Percentiles rank a stretch among this genome's conserved stretches.
Conservation (phyloP, 192 early-diverging fungal species). For the Paraglomus brasilianum region DNA sequence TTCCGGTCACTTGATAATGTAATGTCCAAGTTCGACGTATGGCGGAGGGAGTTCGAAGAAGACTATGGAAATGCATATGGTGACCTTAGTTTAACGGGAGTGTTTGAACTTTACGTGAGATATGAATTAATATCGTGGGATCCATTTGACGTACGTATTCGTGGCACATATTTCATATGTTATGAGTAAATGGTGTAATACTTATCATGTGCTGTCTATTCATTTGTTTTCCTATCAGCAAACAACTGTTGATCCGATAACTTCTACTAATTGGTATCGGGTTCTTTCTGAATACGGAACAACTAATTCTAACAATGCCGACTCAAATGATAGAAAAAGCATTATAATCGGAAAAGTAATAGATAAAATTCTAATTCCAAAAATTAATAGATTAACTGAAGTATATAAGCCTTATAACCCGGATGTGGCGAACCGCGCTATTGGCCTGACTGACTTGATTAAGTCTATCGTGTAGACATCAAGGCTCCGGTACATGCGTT, state of each 20-base stretch:
- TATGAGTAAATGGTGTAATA: background rate
- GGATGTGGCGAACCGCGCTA: too few relatives aligned
- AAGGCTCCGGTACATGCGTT: too few relatives aligned
- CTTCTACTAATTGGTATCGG: slow-evolving; percentile 5
- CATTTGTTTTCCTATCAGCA: background rate
- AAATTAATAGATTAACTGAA: too few relatives aligned
- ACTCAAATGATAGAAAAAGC: slow-evolving; percentile 1
- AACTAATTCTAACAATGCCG: background rate
- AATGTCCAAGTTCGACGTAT: slow-evolving; percentile 49
- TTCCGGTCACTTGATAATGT: slow-evolving; percentile 46
- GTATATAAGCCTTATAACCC: too few relatives aligned
- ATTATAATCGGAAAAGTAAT: slow-evolving; percentile 13
- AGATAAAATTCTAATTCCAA: slow-evolving; percentile 21
- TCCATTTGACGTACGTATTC: slow-evolving; percentile 41
- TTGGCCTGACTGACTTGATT: too few relatives aligned
- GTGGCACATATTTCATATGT: too few relatives aligned
- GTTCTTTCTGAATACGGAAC: background rate
- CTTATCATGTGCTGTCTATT: background rate
- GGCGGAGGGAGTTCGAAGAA: slow-evolving; percentile 49
- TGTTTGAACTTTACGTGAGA: slow-evolving; percentile 59
- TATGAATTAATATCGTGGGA: slow-evolving; percentile 52
- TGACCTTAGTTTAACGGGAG: slow-evolving; percentile 49
- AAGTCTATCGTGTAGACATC: too few relatives aligned
- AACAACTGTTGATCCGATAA: background rate
- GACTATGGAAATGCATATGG: slow-evolving; percentile 61